Base-by-base conservation (phyloP, 2,329 filamentous ascomycete species). In the Paecilomyces sp. region DNA sequence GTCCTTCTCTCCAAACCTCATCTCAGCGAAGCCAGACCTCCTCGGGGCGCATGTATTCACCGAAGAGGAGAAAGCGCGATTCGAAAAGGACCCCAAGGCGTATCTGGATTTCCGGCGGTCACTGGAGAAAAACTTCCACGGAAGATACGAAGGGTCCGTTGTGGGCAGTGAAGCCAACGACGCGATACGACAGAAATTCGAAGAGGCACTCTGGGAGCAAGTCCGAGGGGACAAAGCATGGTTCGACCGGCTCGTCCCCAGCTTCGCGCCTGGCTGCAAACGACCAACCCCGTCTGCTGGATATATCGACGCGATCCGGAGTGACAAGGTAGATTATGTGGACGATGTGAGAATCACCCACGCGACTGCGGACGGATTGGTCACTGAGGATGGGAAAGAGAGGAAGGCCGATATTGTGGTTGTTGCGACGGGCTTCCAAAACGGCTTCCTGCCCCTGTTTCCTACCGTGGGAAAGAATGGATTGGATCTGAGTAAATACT, bases 91-190 rank as follows among this genome's bases (percentile, higher is more conserved):
- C 24, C 52, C 53, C 1, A 18, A 56, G 13, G 59, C 59, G 54
- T 60, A 62, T 47, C 36, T 57, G n/a, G 55, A 58, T 24, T 61
- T 55, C 52, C 59, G 59, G 13, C 51, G 31, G 33, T 13, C 15
- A 25, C 28, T 62, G 31, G 61, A 62, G n/a, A 41, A 41, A 22
- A 34, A 50, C 25, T 60, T 63, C 13, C 56, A 62, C 28, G 57
- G 58, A n/a, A 55, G 54, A 56, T 59, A 56, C 8, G 34, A 59
- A 24, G 58, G 34, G 22, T 31, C 18, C 2, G 47, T 56, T 52
- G 55, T 53, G 13, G 36, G 54, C 12, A 59, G 58, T 31, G 47
- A 52, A 50, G 54, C 28, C 28, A 51, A 50, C 18, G 52, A 51
- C 3, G 24, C 52, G 22, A 53, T 59, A 18, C 25, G 58, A 9